Conservation (phyloP, 2,329 filamentous ascomycete genomes). For the Colletotrichum agaves region DNA sequence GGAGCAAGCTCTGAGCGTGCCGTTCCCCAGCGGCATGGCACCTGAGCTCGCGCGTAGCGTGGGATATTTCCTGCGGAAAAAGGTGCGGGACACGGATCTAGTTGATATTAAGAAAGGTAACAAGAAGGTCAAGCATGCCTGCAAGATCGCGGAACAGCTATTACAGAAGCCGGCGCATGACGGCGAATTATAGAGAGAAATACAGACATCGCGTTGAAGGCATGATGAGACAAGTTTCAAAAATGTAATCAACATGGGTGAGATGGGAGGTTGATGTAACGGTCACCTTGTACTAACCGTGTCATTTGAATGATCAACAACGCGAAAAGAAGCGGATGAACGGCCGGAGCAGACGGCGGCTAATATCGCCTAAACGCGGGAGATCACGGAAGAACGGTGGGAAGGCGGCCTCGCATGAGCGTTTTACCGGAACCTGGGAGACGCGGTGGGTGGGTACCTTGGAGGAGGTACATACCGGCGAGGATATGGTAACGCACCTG, state of each 20-base stretch:
- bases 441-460: background rate
- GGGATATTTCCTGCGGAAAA: slow-evolving; percentile 82
- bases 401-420: background rate
- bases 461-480: background rate
- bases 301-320: background rate
- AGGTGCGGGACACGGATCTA: slow-evolving; percentile 73
- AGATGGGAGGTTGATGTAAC: background rate
- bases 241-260: no score
- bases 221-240: background rate
- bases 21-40: slow-evolving; percentile 44
- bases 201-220: background rate
- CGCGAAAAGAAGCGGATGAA: background rate
- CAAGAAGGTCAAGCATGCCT: slow-evolving; percentile 59
- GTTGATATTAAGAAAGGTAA: slow-evolving; percentile 59
- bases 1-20: slow-evolving; percentile 25
- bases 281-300: no score
- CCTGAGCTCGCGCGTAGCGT: slow-evolving; percentile 78
- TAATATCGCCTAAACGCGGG: slow-evolving; percentile 38
- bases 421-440: no score
- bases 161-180: slow-evolving; percentile 43
- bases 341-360: slow-evolving; percentile 16
- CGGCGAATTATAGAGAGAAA: background rate
- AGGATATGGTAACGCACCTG: no score
- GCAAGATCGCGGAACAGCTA: slow-evolving; percentile 53
- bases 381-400: slow-evolving; percentile 34